Evolutionary conservation across 2,329 filamentous ascomycete species (phyloP).

Genomic region (Xylariaceae sp.): DNA sequence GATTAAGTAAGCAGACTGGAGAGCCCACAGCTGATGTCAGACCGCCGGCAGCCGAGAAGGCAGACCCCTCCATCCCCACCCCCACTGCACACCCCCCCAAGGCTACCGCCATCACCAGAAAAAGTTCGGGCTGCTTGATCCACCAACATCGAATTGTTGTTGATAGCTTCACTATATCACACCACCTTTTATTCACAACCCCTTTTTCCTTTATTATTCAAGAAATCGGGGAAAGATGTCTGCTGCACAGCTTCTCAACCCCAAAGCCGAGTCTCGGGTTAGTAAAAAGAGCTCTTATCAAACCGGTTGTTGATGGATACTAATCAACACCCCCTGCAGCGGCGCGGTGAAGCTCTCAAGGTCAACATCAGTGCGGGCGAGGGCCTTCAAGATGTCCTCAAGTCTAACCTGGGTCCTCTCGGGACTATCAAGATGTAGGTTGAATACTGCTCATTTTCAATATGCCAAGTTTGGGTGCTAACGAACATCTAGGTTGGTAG

Average conservation of each 20-base stretch:
- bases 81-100: too few species aligned
- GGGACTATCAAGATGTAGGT: slow-evolving; percentile 93
- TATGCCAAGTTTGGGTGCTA: not conserved
- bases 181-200: not conserved
- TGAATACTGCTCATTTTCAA: slow-evolving; percentile 3
- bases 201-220: too few species aligned
- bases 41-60: not conserved
- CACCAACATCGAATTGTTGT: too few species aligned
- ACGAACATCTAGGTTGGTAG: slow-evolving; percentile 53
- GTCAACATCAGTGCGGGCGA: slow-evolving; percentile 98
- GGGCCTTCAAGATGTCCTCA: slow-evolving; percentile 88
- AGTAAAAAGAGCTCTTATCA: too few species aligned
- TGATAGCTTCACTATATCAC: too few species aligned
- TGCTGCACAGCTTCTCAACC: slow-evolving; percentile 95
- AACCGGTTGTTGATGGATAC: too few species aligned
- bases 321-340: too few species aligned
- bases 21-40: not conserved
- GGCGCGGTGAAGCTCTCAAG: slow-evolving; percentile 91
- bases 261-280: slow-evolving; percentile 95
- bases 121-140: slow-evolving; percentile 20
- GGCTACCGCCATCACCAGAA: slow-evolving; percentile 7
- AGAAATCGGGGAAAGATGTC: too few species aligned
- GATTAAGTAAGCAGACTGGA: not conserved
- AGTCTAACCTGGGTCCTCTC: slow-evolving; percentile 89
- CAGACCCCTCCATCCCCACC: not conserved